These are phyloP conservation scores for Wickerhamiella spandovensis DNA, from an alignment of 805 yeast species.

Conservation along the genomic window DNA sequence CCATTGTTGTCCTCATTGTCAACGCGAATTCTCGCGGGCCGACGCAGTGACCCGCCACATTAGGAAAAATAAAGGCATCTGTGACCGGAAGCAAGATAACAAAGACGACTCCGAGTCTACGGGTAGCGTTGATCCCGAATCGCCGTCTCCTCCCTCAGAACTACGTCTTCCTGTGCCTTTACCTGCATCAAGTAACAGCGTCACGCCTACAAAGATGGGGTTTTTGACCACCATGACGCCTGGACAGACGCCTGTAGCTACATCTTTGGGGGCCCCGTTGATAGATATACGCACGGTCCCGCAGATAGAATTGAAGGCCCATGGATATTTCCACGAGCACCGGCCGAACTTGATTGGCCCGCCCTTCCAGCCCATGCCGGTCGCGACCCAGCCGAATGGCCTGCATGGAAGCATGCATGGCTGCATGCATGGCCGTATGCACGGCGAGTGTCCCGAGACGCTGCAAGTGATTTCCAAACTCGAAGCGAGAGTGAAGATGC, in stretches of 20 bases:
- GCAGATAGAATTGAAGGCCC: background rate
- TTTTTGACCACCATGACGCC: background rate
- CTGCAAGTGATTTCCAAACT: constrained; percentile 3
- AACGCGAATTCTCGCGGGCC: background rate
- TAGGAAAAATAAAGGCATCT: background rate
- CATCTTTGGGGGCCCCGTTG: background rate
- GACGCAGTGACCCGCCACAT: background rate
- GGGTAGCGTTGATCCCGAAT: background rate
- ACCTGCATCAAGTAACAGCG: too few species aligned
- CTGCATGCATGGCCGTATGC: background rate
- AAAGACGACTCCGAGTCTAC: background rate
- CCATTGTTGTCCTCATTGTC: background rate
- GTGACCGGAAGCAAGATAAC: background rate
- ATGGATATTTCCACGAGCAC: background rate
- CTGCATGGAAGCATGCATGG: background rate
- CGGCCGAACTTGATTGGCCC: background rate
- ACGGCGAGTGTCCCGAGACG: background rate
- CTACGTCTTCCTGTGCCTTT: too few species aligned
- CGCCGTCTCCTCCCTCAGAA: too few species aligned
- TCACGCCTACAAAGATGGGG: too few species aligned
- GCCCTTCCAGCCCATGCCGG: background rate
- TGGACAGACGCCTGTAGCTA: background rate
- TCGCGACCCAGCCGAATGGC: background rate
- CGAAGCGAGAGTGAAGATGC: constrained; percentile 20
- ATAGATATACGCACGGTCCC: background rate